Evolutionary conservation across 2,329 filamentous ascomycete genomes (phyloP).

Genomic region (Chaetomium strumarium): DNA sequence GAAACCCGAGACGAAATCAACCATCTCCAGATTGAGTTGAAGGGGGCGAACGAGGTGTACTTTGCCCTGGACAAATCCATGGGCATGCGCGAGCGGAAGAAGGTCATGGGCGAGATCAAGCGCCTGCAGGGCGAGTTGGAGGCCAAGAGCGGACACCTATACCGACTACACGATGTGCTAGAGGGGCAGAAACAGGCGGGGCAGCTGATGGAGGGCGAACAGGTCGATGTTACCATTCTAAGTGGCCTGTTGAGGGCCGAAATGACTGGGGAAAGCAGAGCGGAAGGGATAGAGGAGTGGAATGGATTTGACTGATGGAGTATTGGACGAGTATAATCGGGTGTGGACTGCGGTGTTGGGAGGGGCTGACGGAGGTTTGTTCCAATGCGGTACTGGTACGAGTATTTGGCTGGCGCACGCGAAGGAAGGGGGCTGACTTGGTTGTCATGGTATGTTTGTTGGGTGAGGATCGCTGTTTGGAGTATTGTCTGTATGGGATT

Average conservation of each 20-base stretch:
- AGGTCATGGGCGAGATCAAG: conserved; percentile 55
- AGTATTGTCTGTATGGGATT: background rate
- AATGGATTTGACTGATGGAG: conserved; percentile 10
- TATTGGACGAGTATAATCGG: background rate
- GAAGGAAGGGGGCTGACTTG: background rate
- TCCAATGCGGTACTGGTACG: background rate
- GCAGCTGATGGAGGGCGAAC: conserved; percentile 55
- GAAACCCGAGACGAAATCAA: conserved; percentile 71
- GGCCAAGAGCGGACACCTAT: conserved; percentile 72
- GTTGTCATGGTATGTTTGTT: background rate
- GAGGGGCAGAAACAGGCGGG: conserved; percentile 68
- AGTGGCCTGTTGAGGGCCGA: conserved; percentile 36
- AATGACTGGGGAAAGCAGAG: background rate
- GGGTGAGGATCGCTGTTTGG: background rate
- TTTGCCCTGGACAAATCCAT: conserved; percentile 61
- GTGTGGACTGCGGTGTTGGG: background rate
- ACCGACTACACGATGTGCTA: conserved; percentile 75
- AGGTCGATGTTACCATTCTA: conserved; percentile 58
- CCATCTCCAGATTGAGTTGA: conserved; percentile 64
- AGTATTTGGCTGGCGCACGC: no score
- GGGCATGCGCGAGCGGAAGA: conserved; percentile 58
- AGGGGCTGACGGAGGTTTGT: background rate
- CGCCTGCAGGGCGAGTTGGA: conserved; percentile 59
- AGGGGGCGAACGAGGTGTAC: conserved; percentile 51
- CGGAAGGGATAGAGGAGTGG: conserved; percentile 8